Base-by-base conservation (phyloP, 192 early-diverging fungal species). In the Phycomyces blakesleeanus region DNA sequence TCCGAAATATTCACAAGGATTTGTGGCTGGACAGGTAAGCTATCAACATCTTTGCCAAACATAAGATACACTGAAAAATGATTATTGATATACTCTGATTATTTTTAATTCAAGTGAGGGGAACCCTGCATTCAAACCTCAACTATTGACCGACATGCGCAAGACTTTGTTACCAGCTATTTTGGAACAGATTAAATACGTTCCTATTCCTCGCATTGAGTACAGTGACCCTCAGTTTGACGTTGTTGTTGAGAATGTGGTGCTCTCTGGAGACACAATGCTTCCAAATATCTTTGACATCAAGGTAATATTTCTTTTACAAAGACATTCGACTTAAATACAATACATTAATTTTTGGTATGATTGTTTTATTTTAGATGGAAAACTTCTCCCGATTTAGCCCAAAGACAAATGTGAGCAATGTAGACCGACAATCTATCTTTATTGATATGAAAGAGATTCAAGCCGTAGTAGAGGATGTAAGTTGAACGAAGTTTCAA, bases 191-290 rank as follows among this genome's bases (percentile, higher is more conserved):
- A 64, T 78, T 63, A 69, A 72, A 15, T 78, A 61, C 38, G 70
- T 78, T 26, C 76, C 76, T 22, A 67, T 78, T 62, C 76, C 76
- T 6, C 72, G 73, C 38, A 72, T 78, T 55, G 76, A 78, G 38
- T 78, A 78, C 37, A 72, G 66, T n/a, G 76, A 78, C 55, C 34
- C 62, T 20, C 67, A 78, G 63, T 61, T 75, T 41, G 76, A 78
- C 50, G 56, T 78, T 1, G 64, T 69, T 44, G 53, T 78, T 39
- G 76, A 78, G 39, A 75, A 78, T 21, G 58, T 78, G 41, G 67
- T 72, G 40, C 21, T 78, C 24, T 68, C 76, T 15, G 74, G 76
- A 27, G 71, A 66, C 4, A 67, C 73, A 20, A 52, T 78, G n/a
- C 24, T 78, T 5, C 76, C 76, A 0, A 65, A 73, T 22, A 20